These are phyloP conservation scores for Paramyrothecium roridum DNA, from an alignment of 2,329 filamentous ascomycete species.

Conservation along the genomic window DNA sequence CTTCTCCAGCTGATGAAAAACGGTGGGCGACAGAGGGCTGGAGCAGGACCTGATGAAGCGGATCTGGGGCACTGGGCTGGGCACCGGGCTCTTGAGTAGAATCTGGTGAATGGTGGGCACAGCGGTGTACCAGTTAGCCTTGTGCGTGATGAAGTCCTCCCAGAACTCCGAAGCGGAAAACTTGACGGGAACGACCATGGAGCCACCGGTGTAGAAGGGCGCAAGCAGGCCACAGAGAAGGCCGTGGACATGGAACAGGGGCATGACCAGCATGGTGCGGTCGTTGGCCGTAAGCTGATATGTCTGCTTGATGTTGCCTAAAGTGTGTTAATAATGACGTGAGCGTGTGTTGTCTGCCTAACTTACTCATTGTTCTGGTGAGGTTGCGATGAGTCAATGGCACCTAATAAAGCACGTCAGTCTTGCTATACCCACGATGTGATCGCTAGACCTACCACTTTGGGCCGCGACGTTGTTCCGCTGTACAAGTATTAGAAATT, in stretches of 20 bases:
- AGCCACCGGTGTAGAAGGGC: constrained; percentile 71
- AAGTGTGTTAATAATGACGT: constrained; percentile 14
- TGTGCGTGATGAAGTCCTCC: constrained; percentile 68
- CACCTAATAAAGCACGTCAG: constrained; percentile 39
- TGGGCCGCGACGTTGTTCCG: constrained; percentile 80
- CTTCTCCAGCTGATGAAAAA: constrained; percentile 75
- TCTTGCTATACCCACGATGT: neutral
- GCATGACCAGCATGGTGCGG: constrained; percentile 85
- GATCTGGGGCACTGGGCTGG: constrained; percentile 66
- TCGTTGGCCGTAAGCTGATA: constrained; percentile 70
- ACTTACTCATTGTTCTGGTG: constrained; percentile 70
- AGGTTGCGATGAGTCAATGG: constrained; percentile 80
- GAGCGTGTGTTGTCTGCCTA: neutral
- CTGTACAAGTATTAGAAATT: constrained; percentile 30
- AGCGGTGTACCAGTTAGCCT: constrained; percentile 88
- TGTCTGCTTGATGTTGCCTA: constrained; percentile 73
- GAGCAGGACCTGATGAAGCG: constrained; percentile 88
- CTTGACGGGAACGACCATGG: constrained; percentile 72
- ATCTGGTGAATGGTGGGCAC: constrained; percentile 94
- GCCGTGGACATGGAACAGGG: constrained; percentile 88
- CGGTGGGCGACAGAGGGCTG: constrained; percentile 76
- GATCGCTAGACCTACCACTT: constrained; percentile 58
- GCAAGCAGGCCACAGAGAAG: constrained; percentile 79
- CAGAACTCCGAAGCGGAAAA: constrained; percentile 86
- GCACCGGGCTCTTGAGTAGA: constrained; percentile 69